Evolutionary conservation across 2,329 filamentous ascomycete species (phyloP), one percentile per base, ranked within the genome.

Genomic region (Calonectria montana): DNA sequence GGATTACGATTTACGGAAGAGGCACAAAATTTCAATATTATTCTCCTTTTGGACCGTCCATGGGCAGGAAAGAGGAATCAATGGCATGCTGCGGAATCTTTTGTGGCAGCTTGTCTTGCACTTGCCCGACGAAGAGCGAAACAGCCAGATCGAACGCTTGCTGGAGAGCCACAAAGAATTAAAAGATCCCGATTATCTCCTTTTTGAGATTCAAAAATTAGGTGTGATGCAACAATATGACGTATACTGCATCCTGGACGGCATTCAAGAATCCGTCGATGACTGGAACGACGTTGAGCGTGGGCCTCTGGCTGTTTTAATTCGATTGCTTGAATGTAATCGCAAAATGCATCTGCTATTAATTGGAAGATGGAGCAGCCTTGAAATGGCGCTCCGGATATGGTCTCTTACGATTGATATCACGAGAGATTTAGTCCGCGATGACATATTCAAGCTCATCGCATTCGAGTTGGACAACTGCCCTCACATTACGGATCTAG

Each of bases 331-430:
- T n/a, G 25, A 66, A 29, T 55, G 35, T 4, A 55, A 25, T 31
- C 63, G 31, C 48, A 50, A 66, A 16, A 66, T 31, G 35, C 63
- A 48, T 18, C 48, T 66, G n/a, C 23, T 66, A 3, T 45, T 66
- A 37, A 55, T 55, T 2, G 62, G 45, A 18, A 39, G 62, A 25
- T 45, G 21, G 29, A 50, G 13, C 1, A 37, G 29, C 27, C 62
- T 65, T 12, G n/a, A 45, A 31, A 53, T 35, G 31, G 62, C 62
- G 16, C 45, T 65, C 9, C 45, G 27, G 18, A 27, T 13, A 29
- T 65, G 62, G 62, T 35, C 62, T 27, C 62, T 65, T 50, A 45
- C 39, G 10, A 65, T 65, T 9, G 62, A 65, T 4, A 15, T 65
- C 21, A 41, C 62, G 7, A 65, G 62, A 31, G 45, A 53, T 16